Evolutionary conservation across 768 basidiomycete genomes (phyloP), one percentile per base, ranked within the genome.

Genomic region (Pilatotrama ljubarskyi): DNA sequence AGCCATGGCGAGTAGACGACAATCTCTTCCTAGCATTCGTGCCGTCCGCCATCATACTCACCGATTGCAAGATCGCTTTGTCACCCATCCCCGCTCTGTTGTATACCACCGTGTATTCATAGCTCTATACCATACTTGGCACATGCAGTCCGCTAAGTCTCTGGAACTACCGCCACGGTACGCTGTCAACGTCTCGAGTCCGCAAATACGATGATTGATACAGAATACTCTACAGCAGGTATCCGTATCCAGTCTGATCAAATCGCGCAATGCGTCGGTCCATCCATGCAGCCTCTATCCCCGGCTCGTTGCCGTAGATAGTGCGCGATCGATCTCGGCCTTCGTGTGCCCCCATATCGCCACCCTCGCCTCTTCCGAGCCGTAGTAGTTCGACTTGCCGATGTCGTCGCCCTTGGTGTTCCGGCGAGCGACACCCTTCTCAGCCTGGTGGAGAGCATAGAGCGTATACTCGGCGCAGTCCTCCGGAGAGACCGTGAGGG

Each of bases 291-390:
- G 29, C 29, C 29, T 32, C 29, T 32, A 32, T 4, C 29, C 29
- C 10, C 10, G 29, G 29, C 29, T 32, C 29, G 4, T 4, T 10
- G 29, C 29, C 29, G 29, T 32, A 10, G 4, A 5, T 10, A 32
- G 10, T 32, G 29, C 59, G 3, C 46, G 14, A 9, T 61, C 51
- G n/a, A 64, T 41, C 56, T 64, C 63, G 18, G 51, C 52, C 40
- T 52, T 38, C 9, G 63, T 61, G 24, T 64, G 63, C 25, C 61
- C 63, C 63, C 63, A 64, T 1, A 64, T n/a, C 11, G 41, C 36
- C 18, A n/a, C 25, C 29, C 55, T 46, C 3, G 44, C 59, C 20
- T 64, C 63, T 7, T 64, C 63, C 3, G 58, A 15, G 3, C 52
- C 63, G 29, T 61, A 54, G 40, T 57, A 56, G n/a, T 44, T 38